These are phyloP conservation scores for Kernera saxatilis DNA, from an alignment of 345 rosid species.

Conservation along the genomic window DNA sequence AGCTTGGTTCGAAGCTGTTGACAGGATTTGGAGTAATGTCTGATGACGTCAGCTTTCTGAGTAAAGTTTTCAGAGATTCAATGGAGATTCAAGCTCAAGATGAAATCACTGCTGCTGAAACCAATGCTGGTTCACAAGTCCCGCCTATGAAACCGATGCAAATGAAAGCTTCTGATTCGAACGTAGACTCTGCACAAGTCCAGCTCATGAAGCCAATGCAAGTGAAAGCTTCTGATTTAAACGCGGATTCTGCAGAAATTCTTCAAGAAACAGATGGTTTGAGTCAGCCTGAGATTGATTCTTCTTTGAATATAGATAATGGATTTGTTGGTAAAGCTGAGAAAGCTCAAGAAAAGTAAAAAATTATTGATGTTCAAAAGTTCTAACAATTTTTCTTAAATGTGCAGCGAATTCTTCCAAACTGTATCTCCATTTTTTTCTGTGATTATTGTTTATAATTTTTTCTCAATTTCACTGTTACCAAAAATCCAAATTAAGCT, in stretches of 20 bases:
- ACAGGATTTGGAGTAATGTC: conserved; percentile 96
- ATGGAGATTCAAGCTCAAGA: conserved; percentile 86
- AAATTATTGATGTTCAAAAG: not conserved
- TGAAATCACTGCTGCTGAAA: conserved; percentile 42
- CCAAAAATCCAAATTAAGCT: no score
- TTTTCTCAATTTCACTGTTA: no score
- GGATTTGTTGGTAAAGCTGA: conserved; percentile 33
- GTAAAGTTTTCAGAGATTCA: conserved; percentile 70
- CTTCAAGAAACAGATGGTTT: conserved; percentile 25
- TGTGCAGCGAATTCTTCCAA: not conserved
- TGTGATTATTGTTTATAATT: not conserved
- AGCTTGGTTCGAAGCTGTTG: conserved; percentile 87
- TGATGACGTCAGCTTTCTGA: conserved; percentile 77
- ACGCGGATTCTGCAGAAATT: not conserved
- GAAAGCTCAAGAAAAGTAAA: conserved; percentile 8
- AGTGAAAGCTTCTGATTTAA: conserved; percentile 24
- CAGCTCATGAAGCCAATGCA: conserved; percentile 23
- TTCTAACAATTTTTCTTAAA: not conserved
- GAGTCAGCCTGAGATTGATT: conserved; percentile 30
- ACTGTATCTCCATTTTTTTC: not conserved
- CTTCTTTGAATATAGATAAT: conserved; percentile 29
- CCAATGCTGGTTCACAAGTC: conserved; percentile 47
- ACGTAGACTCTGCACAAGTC: not conserved
- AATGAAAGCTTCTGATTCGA: conserved; percentile 25
- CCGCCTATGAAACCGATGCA: conserved; percentile 25